phyloP scores from a whole-genome alignment of 2,329 filamentous ascomycete species.

The Fusarium udum region DNA sequence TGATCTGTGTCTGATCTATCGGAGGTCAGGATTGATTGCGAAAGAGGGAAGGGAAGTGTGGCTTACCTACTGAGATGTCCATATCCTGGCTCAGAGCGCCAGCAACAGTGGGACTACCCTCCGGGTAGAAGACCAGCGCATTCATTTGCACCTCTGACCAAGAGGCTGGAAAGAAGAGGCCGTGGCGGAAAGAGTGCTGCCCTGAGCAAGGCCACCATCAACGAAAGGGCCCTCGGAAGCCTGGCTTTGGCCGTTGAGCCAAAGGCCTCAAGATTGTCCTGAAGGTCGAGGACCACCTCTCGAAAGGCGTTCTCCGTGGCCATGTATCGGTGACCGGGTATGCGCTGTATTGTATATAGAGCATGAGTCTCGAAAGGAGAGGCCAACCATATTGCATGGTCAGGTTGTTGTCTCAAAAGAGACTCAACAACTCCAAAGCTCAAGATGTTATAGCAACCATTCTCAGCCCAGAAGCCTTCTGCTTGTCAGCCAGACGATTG shows the following conservation, averaged over 20 bases:
- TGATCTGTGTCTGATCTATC: slow-evolving; percentile 73
- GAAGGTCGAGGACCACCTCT: no score
- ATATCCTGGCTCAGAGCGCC: neutral
- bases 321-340: no score
- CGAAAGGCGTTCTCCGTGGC: no score
- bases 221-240: no score
- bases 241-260: neutral
- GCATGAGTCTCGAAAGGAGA: no score
- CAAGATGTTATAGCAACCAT: slow-evolving; percentile 32
- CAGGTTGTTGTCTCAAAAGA: slow-evolving; percentile 5
- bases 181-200: neutral
- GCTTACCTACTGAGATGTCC: slow-evolving; percentile 55
- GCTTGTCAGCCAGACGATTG: slow-evolving; percentile 70
- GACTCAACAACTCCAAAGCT: slow-evolving; percentile 18
- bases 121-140: neutral
- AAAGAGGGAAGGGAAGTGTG: neutral
- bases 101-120: neutral
- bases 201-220: neutral
- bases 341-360: no score
- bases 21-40: neutral
- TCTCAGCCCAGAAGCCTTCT: slow-evolving; percentile 34
- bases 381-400: no score
- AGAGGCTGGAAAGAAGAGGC: neutral
- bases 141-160: neutral
- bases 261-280: neutral